phyloP scores from a whole-genome alignment of 768 basidiomycete genomes.

The Lyophyllum atratum region DNA sequence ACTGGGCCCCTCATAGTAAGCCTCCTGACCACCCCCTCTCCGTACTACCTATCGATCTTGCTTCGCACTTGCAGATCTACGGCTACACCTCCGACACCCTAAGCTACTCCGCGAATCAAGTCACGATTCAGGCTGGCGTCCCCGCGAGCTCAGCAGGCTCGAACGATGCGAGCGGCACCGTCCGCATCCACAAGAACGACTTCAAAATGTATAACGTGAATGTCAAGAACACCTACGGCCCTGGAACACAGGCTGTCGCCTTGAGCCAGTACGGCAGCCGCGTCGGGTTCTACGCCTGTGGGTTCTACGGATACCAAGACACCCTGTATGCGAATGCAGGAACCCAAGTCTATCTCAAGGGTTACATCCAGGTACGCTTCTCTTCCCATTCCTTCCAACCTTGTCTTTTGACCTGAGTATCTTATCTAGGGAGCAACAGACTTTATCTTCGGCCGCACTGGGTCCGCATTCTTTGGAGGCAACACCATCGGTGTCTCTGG shows the following conservation, averaged over 20 bases:
- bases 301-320: conserved; percentile 50
- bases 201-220: conserved; percentile 54
- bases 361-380: conserved; percentile 45
- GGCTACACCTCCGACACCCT: conserved; percentile 45
- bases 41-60: not conserved
- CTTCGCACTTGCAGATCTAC: conserved; percentile 32
- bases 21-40: not conserved
- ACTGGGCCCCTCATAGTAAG: conserved; percentile 25
- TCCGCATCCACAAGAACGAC: conserved; percentile 49
- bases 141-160: conserved; percentile 39
- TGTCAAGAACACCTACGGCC: conserved; percentile 47
- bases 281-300: conserved; percentile 46
- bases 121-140: conserved; percentile 37
- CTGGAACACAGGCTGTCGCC: conserved; percentile 49
- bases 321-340: conserved; percentile 47
- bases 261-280: conserved; percentile 50
- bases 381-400: not conserved
- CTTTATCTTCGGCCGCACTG: conserved; percentile 51
- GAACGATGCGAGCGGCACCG: conserved; percentile 48
- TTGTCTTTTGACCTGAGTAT: not conserved
- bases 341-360: conserved; percentile 47
- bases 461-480: conserved; percentile 47
- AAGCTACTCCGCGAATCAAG: conserved; percentile 40
- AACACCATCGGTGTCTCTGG: conserved; percentile 49
- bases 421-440: conserved; percentile 43